These are phyloP conservation scores for Terana coerulea DNA, from an alignment of 768 basidiomycete species.

Conservation along the genomic window DNA sequence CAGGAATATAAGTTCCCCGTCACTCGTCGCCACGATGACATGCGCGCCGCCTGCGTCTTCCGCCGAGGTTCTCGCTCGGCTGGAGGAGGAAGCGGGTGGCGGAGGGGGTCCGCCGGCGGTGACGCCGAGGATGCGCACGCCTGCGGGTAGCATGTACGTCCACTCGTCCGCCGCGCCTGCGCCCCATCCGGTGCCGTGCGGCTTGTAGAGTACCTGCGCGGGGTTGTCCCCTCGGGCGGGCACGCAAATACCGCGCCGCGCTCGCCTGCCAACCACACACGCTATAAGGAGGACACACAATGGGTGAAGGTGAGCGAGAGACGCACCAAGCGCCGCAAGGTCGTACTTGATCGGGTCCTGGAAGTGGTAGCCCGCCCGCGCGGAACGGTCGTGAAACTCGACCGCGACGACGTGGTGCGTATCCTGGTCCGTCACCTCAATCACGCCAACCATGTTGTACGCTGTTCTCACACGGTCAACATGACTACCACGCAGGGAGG, in stretches of 20 bases:
- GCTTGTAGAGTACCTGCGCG: constrained; percentile 77
- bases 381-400: constrained; percentile 87
- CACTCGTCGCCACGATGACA: constrained; percentile 81
- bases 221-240: constrained; percentile 62
- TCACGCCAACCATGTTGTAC: constrained; percentile 90
- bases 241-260: constrained; percentile 87
- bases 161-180: constrained; percentile 77
- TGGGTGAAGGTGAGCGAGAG: neutral
- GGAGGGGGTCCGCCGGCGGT: constrained; percentile 73
- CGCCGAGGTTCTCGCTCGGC: constrained; percentile 39
- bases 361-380: constrained; percentile 80
- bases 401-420: constrained; percentile 88
- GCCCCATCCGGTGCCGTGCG: constrained; percentile 79
- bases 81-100: constrained; percentile 39
- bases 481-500: too few species aligned
- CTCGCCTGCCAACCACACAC: constrained; percentile 75
- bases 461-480: too few species aligned
- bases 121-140: constrained; percentile 65
- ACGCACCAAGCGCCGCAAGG: constrained; percentile 73
- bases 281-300: neutral
- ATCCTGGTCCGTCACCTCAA: constrained; percentile 90
- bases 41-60: constrained; percentile 79
- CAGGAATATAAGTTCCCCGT: constrained; percentile 85
- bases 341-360: constrained; percentile 79
- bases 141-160: constrained; percentile 65